Evolutionary conservation across 2,329 filamentous ascomycete genomes (phyloP).

Genomic region (Chrysoporthe austroafricana): DNA sequence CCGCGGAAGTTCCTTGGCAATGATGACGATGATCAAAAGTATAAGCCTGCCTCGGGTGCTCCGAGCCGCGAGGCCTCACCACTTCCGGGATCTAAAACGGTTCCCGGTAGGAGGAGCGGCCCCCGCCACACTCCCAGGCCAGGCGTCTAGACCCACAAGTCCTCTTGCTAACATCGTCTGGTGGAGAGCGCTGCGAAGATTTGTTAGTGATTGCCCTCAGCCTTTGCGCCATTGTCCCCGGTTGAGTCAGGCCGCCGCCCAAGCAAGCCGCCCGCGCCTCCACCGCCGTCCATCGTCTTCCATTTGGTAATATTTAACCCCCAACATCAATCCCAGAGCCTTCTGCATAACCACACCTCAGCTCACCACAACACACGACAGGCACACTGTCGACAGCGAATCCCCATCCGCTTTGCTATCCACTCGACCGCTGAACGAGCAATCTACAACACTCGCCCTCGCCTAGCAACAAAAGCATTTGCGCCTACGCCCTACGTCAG

Average conservation of each 20-base stretch:
- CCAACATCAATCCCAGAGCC: conserved; percentile 14
- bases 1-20: too few species aligned
- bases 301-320: conserved; percentile 30
- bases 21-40: conserved; percentile 1
- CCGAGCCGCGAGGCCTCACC: conserved; percentile 1
- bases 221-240: conserved; percentile 34
- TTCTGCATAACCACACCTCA: conserved; percentile 2
- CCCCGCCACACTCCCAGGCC: conserved; percentile 1
- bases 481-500: conserved; percentile 24
- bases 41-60: neutral
- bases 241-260: conserved; percentile 36
- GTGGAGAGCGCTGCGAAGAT: too few species aligned
- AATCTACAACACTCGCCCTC: neutral
- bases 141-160: neutral
- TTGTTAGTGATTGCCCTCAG: conserved; percentile 3
- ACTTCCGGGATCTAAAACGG: neutral
- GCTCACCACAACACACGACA: conserved; percentile 20
- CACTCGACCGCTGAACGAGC: neutral
- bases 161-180: neutral
- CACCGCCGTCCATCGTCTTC: conserved; percentile 39
- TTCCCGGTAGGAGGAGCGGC: neutral
- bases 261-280: conserved; percentile 30
- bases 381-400: conserved; percentile 12
- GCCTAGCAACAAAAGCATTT: neutral
- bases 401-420: neutral